Percentiles rank a stretch among this genome's conserved stretches.
Conservation (phyloP, 2,329 filamentous ascomycete species). For the Venturia pyrina region DNA sequence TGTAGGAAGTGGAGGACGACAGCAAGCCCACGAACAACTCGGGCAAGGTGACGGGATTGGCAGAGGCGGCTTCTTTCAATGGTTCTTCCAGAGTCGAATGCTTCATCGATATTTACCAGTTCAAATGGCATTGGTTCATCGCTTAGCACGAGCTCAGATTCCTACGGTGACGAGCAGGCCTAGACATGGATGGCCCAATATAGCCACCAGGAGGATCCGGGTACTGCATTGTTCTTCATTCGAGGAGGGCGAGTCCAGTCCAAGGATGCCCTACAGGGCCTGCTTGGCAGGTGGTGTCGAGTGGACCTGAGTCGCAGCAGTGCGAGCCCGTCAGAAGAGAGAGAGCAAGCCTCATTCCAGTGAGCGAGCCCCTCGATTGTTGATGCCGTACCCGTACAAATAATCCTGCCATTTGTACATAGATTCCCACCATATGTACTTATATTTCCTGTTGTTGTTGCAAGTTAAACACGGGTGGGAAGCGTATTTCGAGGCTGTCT, state of each 20-base stretch:
- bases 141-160: background rate
- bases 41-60: background rate
- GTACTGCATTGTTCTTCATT: background rate
- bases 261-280: constrained; percentile 2
- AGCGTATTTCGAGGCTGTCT: background rate
- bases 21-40: background rate
- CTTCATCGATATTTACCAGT: background rate
- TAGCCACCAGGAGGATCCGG: background rate
- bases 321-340: background rate
- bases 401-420: too few relatives aligned
- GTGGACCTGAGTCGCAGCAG: background rate
- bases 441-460: background rate
- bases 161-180: background rate
- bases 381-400: too few relatives aligned
- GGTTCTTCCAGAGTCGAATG: background rate
- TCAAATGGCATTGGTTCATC: background rate
- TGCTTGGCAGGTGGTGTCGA: background rate
- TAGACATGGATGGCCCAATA: background rate
- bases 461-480: background rate
- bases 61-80: background rate
- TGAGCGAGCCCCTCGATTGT: background rate
- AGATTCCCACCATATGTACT: too few relatives aligned
- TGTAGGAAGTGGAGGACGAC: background rate
- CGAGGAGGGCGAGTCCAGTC: background rate
- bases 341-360: background rate